Percentiles rank a stretch among this genome's conserved stretches.
phyloP scores from a whole-genome alignment of 306 rosid species.

The Quercus variabilis region DNA sequence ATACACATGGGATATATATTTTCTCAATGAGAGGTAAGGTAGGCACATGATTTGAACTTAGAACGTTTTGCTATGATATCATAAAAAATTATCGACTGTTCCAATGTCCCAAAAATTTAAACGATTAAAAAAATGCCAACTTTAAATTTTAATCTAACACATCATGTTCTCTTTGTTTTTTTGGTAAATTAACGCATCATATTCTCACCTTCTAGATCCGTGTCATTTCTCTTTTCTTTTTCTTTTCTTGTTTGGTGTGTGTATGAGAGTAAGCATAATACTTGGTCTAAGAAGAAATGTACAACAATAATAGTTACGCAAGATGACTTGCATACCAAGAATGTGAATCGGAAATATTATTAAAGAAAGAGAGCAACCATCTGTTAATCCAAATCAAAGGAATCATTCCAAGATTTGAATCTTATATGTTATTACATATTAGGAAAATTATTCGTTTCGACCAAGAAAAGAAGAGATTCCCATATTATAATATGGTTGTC shows the following conservation, averaged over 20 bases:
- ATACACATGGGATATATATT: too few relatives aligned
- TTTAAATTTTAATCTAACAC: too few relatives aligned
- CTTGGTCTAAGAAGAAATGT: neutral
- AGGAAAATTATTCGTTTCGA: conserved; percentile 4
- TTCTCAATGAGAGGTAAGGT: too few relatives aligned
- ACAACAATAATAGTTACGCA: neutral
- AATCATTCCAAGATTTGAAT: conserved; percentile 21
- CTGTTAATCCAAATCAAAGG: neutral
- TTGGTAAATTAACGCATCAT: neutral
- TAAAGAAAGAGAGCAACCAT: neutral
- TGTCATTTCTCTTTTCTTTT: neutral
- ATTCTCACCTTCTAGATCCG: neutral
- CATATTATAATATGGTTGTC: conserved; percentile 19
- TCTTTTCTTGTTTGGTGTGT: neutral
- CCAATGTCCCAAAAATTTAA: too few relatives aligned
- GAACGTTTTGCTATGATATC: too few relatives aligned
- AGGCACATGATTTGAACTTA: too few relatives aligned
- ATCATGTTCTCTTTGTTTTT: too few relatives aligned
- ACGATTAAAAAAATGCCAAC: too few relatives aligned
- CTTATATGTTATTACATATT: neutral
- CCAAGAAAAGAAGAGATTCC: conserved; percentile 43
- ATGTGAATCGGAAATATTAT: conserved; percentile 17
- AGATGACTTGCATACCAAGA: conserved; percentile 46
- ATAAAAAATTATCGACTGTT: too few relatives aligned
- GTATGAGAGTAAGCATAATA: conserved; percentile 7